Percentiles rank a stretch among this genome's conserved stretches.
These are phyloP conservation scores for Penicillium antarcticum DNA, from an alignment of 495 filamentous ascomycete genomes.

Conservation along the genomic window DNA sequence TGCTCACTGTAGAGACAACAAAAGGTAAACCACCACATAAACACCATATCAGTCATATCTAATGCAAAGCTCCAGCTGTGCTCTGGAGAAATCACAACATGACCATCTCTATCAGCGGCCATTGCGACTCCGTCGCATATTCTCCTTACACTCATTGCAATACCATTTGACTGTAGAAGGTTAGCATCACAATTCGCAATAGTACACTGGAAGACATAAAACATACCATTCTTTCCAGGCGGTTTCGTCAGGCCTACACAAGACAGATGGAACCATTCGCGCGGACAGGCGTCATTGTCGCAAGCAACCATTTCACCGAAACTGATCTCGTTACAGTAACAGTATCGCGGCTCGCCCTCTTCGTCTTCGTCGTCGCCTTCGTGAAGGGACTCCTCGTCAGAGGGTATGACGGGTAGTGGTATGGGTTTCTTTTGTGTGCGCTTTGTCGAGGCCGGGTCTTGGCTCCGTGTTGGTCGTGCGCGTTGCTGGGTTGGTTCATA, in stretches of 20 bases:
- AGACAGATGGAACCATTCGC: slow-evolving; percentile 95
- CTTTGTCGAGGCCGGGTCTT: slow-evolving; percentile 46
- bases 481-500: slow-evolving; percentile 38
- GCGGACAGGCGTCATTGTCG: slow-evolving; percentile 79
- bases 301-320: slow-evolving; percentile 99
- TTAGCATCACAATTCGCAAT: slow-evolving; percentile 20
- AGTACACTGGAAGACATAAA: slow-evolving; percentile 7
- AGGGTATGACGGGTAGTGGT: slow-evolving; percentile 29
- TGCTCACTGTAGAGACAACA: too few species aligned
- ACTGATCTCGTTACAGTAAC: slow-evolving; percentile 87
- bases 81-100: not conserved
- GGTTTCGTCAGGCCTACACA: slow-evolving; percentile 87
- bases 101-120: slow-evolving; percentile 24
- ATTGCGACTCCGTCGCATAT: slow-evolving; percentile 53
- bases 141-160: slow-evolving; percentile 80
- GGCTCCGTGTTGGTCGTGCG: slow-evolving; percentile 39
- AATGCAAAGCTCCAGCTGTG: not conserved
- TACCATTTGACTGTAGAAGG: slow-evolving; percentile 76
- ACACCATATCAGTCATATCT: slow-evolving; percentile 2
- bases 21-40: not conserved
- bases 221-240: slow-evolving; percentile 79
- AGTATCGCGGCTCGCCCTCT: slow-evolving; percentile 82
- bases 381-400: slow-evolving; percentile 49
- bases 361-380: slow-evolving; percentile 70
- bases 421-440: slow-evolving; percentile 65